Evolutionary conservation across 2,329 filamentous ascomycete species (phyloP).

Genomic region (Pseudopithomyces maydicus): DNA sequence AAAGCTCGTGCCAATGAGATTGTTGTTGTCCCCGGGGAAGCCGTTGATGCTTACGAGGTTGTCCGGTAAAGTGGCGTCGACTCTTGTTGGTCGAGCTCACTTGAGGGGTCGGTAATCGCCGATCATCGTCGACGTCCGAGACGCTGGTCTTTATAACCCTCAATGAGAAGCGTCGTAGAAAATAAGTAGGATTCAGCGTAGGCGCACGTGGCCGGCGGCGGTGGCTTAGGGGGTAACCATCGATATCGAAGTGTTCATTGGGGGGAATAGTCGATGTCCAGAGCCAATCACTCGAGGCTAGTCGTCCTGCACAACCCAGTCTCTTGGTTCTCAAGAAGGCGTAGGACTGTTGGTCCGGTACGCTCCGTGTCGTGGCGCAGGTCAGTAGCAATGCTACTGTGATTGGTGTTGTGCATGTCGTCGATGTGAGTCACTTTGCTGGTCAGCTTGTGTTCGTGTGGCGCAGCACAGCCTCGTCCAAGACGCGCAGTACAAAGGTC

Average conservation of each 20-base stretch:
- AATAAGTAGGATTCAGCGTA: constrained; percentile 1
- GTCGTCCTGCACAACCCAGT: constrained; percentile 4
- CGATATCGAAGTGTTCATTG: background rate
- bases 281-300: constrained; percentile 6
- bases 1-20: background rate
- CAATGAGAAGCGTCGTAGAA: constrained; percentile 2
- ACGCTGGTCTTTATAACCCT: background rate
- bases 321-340: background rate
- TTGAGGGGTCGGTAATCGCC: background rate
- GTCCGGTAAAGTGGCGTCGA: background rate
- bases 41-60: background rate
- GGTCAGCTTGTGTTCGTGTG: background rate
- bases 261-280: constrained; percentile 6
- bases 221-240: constrained; percentile 4
- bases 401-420: background rate
- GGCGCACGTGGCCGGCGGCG: constrained; percentile 3
- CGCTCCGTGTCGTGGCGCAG: constrained; percentile 1
- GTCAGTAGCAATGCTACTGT: background rate
- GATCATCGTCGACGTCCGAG: background rate
- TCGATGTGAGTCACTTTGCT: background rate
- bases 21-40: background rate
- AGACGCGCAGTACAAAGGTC: background rate
- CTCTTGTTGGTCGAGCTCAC: background rate
- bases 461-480: background rate
- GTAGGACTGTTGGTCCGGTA: background rate